Evolutionary conservation across 306 rosid species (phyloP), one percentile per base, ranked within the genome.

Genomic region (Astragalus glycyphyllos): DNA sequence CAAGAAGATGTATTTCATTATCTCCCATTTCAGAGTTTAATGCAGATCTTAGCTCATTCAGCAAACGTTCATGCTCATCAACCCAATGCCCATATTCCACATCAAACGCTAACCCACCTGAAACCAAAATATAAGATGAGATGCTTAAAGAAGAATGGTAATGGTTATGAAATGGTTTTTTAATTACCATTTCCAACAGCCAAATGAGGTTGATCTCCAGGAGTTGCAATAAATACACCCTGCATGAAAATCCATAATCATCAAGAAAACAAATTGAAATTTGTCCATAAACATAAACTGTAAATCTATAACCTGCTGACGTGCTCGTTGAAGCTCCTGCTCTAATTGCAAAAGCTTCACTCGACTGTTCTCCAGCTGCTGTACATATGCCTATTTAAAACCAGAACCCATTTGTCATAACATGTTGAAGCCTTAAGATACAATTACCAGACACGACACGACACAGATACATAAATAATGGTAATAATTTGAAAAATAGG

Each of bases 301-400:
- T 8, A 75, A 68, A 79, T 44, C 37, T 13, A 68, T 6, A 68
- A 92, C 98, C 96, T 92, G 96, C 75, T 88, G 96, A 10, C 88
- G 89, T 5, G 87, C 87, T 32, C 81, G 86, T 55, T 88, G 96
- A 50, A 93, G 92, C 74, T 90, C 97, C 81, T 88, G 93, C 80
- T 90, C 97, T 13, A 92, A 68, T 47, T 88, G 96, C 3, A 79
- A n/a, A 34, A 93, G 93, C 87, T 79, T 86, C 7, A 76, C 58
- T 15, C 88, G 80, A 73, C 92, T 85, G 47, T 41, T 90, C 75
- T 90, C 96, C 86, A 87, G 76, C 77, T 90, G 96, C 75, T 90
- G 92, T 58, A 92, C 96, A 82, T 92, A 90, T 32, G 96, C 98
- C 96, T 89, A 85, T 80, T 83, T 65, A 78, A 86, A 92, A 82